Base-by-base conservation (phyloP, 2,329 filamentous ascomycete species). In the Venturia asperata region DNA sequence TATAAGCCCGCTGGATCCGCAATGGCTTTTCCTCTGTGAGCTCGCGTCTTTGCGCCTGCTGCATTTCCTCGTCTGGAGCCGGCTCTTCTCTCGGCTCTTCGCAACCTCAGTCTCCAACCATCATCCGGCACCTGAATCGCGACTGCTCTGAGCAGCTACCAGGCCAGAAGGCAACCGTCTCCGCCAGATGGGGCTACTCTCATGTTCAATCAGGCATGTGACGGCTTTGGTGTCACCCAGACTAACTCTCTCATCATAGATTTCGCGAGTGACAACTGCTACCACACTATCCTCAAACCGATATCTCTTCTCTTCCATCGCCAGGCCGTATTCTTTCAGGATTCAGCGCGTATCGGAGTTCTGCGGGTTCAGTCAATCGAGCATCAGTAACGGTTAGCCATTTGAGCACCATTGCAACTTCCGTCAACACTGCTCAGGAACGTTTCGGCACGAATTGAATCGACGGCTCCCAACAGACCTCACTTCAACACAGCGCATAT, bases 281-380 rank as follows among this genome's bases (percentile, higher is more conserved):
- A 47, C 63, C 39, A n/a, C 63, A 34, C 37, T 30, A 60, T 52
- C 61, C 9, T 56, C 47, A 34, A 17, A 60, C 34, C 47, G 37
- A 58, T 39, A 56, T 42, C 52, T 17, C 58, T 61, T 61, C 42
- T 61, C 37, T 43, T 42, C 63, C 37, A 60, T 41, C n/a, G n/a
- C 63, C 47, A 47, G 63, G 52, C 49, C 52, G 49, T 30, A 64
- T 60, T 64, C 63, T 64, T 52, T 64, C 27, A 55, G 47, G 63
- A 52, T 49, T n/a, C 58, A 30, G 63, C 63, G 63, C 49, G 63
- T 64, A 60, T 3, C 27, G 63, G 63, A 64, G 63, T 64, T 64
- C 52, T 49, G 43, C 52, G 47, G 47, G 47, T 58, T 34, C 30
- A 39, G 52, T 39, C 52, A 37, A 58, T 58, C 52, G 30, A 58